phyloP scores from a whole-genome alignment of 176 grass and related monocot species.

The Pharus latifolius region DNA sequence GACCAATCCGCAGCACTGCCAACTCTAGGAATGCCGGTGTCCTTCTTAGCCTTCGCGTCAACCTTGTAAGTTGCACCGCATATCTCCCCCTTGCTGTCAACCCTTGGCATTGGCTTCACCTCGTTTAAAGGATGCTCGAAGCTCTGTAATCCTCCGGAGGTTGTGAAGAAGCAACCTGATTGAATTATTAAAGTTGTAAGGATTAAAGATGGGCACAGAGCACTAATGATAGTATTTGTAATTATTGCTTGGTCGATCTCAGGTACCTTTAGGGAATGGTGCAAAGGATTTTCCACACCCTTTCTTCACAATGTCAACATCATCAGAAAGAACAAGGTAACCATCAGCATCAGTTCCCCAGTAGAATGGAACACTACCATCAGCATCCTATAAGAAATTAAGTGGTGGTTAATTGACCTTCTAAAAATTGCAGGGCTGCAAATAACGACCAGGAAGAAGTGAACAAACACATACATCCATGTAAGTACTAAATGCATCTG shows the following conservation, averaged over 20 bases:
- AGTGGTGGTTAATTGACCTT: neutral
- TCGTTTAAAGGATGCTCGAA: conserved; percentile 31
- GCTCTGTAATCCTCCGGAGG: conserved; percentile 27
- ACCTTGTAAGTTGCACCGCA: conserved; percentile 26
- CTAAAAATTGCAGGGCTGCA: neutral
- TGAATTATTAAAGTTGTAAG: neutral
- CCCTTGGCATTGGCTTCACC: conserved; percentile 15
- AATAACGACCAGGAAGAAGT: neutral
- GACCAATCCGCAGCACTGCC: conserved; percentile 30
- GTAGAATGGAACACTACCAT: conserved; percentile 22
- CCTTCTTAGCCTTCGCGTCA: conserved; percentile 26
- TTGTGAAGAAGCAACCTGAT: conserved; percentile 35
- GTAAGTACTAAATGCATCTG: neutral
- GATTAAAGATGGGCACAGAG: neutral
- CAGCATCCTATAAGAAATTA: conserved; percentile 17
- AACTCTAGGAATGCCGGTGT: conserved; percentile 20
- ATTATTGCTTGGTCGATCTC: neutral
- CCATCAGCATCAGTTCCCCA: conserved; percentile 24
- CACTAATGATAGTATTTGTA: neutral
- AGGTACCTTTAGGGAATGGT: conserved; percentile 30
- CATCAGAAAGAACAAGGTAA: conserved; percentile 17
- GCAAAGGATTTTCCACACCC: conserved; percentile 35
- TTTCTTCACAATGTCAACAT: conserved; percentile 22
- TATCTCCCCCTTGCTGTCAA: conserved; percentile 35
- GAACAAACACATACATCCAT: too few species aligned